These are phyloP conservation scores for Suhomyces prunicola DNA, from an alignment of 805 yeast genomes.

Conservation along the genomic window DNA sequence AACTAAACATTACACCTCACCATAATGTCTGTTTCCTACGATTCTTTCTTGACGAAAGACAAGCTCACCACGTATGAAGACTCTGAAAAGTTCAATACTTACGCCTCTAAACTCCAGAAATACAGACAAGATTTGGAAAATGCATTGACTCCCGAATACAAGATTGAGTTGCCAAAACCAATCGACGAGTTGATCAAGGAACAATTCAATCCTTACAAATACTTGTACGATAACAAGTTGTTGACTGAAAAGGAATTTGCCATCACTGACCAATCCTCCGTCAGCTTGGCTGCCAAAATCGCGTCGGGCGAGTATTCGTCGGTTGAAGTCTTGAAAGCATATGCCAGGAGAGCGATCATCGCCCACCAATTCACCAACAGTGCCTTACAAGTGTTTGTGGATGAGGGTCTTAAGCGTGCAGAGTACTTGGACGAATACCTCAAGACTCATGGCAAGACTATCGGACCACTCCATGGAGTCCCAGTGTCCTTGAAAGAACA, in stretches of 20 bases:
- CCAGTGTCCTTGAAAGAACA: slow-evolving; percentile 69
- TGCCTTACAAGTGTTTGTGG: slow-evolving; percentile 58
- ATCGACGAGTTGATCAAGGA: slow-evolving; percentile 30
- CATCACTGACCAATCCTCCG: slow-evolving; percentile 45
- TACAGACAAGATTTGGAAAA: slow-evolving; percentile 35
- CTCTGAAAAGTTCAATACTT: slow-evolving; percentile 38
- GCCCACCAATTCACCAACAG: slow-evolving; percentile 63
- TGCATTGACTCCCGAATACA: slow-evolving; percentile 30
- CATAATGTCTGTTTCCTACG: slow-evolving; percentile 12
- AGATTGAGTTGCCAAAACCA: slow-evolving; percentile 31
- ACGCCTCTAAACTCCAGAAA: slow-evolving; percentile 46
- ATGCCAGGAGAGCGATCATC: slow-evolving; percentile 60
- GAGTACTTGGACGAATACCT: slow-evolving; percentile 51
- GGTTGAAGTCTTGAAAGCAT: slow-evolving; percentile 55
- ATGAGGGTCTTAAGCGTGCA: slow-evolving; percentile 58
- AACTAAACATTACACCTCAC: not conserved
- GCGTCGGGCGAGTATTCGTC: slow-evolving; percentile 47
- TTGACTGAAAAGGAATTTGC: slow-evolving; percentile 37
- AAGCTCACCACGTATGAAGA: slow-evolving; percentile 34
- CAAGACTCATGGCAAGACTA: slow-evolving; percentile 43
- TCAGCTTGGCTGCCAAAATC: slow-evolving; percentile 41
- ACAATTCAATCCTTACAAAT: slow-evolving; percentile 38
- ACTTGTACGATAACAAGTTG: slow-evolving; percentile 31
- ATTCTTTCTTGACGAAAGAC: slow-evolving; percentile 29
- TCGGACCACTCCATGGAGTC: slow-evolving; percentile 66